Percentiles rank a stretch among this genome's conserved stretches.
Evolutionary conservation across 208 protist genomes (phyloP).

Genomic region (Wallacemonas rigidus): DNA sequence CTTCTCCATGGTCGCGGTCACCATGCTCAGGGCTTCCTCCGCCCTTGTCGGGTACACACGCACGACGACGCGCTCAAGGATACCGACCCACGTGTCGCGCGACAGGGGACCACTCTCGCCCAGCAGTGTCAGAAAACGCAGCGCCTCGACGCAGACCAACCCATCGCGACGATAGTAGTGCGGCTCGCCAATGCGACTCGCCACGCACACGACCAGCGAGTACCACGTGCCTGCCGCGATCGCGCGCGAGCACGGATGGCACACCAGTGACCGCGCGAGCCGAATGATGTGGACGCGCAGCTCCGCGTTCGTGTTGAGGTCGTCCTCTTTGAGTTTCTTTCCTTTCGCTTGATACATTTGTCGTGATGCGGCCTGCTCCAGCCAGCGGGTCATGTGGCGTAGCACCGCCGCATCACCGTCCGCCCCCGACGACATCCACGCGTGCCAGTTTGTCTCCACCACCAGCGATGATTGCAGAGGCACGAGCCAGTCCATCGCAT

Average conservation of each 20-base stretch:
- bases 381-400: conserved; percentile 20
- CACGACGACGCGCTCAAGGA: conserved; percentile 8
- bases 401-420: conserved; percentile 18
- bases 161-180: conserved; percentile 16
- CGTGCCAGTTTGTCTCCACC: conserved; percentile 20
- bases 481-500: conserved; percentile 14
- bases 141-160: conserved; percentile 26
- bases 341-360: conserved; percentile 15
- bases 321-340: conserved; percentile 13
- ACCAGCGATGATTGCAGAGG: conserved; percentile 11
- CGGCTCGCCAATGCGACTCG: conserved; percentile 19
- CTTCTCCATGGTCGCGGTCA: conserved; percentile 12
- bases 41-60: neutral
- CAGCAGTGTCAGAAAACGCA: conserved; percentile 24
- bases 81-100: conserved; percentile 13
- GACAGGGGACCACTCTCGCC: conserved; percentile 28
- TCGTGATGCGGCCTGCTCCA: conserved; percentile 16
- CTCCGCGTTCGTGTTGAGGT: conserved; percentile 18
- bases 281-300: conserved; percentile 21
- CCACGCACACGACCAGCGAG: conserved; percentile 25
- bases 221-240: conserved; percentile 27
- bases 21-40: conserved; percentile 9
- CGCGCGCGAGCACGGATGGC: conserved; percentile 33
- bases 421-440: conserved; percentile 7
- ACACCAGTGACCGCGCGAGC: conserved; percentile 24